Evolutionary conservation across 495 filamentous ascomycete species (phyloP), one percentile per base, ranked within the genome.

Genomic region (Hypoxylon intermedium): DNA sequence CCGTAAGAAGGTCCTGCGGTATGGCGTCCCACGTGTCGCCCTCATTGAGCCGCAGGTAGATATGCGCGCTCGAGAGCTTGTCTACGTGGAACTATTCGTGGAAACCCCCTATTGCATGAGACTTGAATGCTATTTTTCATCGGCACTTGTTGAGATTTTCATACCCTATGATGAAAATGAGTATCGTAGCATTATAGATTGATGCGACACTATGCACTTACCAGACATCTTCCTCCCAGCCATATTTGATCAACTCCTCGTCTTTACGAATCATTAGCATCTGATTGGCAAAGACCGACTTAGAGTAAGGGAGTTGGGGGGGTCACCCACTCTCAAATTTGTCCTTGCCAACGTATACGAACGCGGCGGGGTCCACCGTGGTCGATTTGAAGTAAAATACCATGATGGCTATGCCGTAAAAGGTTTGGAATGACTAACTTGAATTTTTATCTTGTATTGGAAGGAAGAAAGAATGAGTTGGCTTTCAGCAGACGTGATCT

Each of bases 301-400:
- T 37, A 58, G 48, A 55, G 24, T 19, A 33, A 36, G 43, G 34
- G 54, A 16, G 18, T 15, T 5, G 53, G 59, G 50, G 9, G 53
- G 59, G 50, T 44, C 42, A 68, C 87, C 67, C 82, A 97, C 94
- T 98, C 78, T 98, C 94, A 54, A 96, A 91, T 77, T 98, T 98
- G 80, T 98, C 94, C 77, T 98, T 98, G 70, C 94, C 94, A 24
- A 97, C 90, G 70, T 98, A 98, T 61, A 98, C 86, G 65, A 87
- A 91, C 19, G 92, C 94, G 1, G 95, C 87, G 15, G 87, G 79
- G 33, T 72, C 72, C 24, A 81, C 77, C 31, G 85, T 83, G 43
- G 85, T 93, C 6, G 93, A 97, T 2, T 87, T 94, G 76, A 96
- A 97, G 72, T 97, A 97, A 75, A 89, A 96, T 34, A 98, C 94